Conservation (phyloP, 768 basidiomycete species). For the Phallus indusiatus region DNA sequence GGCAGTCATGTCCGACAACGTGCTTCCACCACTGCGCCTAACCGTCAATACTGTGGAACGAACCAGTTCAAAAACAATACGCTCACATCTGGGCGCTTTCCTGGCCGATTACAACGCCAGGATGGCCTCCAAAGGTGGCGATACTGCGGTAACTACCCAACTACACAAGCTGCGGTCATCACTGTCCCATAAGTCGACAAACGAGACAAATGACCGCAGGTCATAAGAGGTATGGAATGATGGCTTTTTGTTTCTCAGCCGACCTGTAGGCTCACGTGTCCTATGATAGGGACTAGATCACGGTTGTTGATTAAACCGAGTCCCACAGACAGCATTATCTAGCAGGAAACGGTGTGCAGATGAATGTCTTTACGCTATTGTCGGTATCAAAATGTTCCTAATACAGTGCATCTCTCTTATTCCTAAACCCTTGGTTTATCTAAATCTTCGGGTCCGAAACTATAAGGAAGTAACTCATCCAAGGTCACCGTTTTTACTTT, state of each 20-base stretch:
- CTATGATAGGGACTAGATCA: too few relatives aligned
- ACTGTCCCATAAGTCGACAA: too few relatives aligned
- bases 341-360: too few relatives aligned
- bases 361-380: too few relatives aligned
- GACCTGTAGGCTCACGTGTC: too few relatives aligned
- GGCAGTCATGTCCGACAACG: constrained; percentile 1
- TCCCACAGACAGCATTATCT: too few relatives aligned
- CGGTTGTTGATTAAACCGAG: too few relatives aligned
- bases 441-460: constrained; percentile 84
- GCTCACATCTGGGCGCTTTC: constrained; percentile 35
- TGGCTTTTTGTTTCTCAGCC: too few relatives aligned
- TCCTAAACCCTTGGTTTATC: constrained; percentile 21
- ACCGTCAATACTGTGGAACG: background rate
- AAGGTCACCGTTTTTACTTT: constrained; percentile 56
- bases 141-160: constrained; percentile 48
- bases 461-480: constrained; percentile 67
- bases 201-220: too few relatives aligned
- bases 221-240: too few relatives aligned
- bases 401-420: too few relatives aligned
- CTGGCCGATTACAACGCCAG: constrained; percentile 40
- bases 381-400: too few relatives aligned
- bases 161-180: constrained; percentile 36
- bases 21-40: constrained; percentile 2
- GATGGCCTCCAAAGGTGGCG: constrained; percentile 38
- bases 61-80: constrained; percentile 24